A percentile compares a stretch with the other conserved stretches of the same genome.
These are phyloP conservation scores for Solanum peruvianum DNA, from an alignment of 257 asterid genomes.

Conservation along the genomic window DNA sequence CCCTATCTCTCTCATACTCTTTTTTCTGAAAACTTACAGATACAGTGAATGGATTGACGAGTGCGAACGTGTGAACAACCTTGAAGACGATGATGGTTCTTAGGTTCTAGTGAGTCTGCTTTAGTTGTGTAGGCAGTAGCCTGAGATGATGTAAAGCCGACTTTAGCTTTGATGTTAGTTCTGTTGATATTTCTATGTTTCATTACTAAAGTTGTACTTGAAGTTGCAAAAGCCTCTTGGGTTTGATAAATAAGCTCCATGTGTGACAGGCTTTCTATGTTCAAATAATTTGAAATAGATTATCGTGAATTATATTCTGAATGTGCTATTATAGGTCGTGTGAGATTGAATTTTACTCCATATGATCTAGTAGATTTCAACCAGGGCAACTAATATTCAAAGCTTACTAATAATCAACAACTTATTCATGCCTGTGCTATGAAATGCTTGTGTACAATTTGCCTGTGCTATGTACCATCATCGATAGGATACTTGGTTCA, in stretches of 20 bases:
- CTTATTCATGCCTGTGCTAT: not conserved
- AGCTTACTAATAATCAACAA: not conserved
- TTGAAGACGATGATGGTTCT: conserved; percentile 49
- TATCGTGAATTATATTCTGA: not conserved
- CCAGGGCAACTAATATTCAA: not conserved
- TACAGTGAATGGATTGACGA: conserved; percentile 98
- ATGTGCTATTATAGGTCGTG: not conserved
- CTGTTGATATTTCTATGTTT: not conserved
- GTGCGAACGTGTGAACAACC: conserved; percentile 75
- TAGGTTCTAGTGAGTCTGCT: not conserved
- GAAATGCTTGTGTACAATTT: not conserved
- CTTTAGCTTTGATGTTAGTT: not conserved
- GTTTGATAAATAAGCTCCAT: not conserved
- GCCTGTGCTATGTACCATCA: not conserved
- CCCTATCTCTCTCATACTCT: not conserved
- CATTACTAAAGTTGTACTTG: not conserved
- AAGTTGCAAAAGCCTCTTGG: not conserved
- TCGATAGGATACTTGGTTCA: not conserved
- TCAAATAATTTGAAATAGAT: not conserved
- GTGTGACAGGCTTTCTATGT: not conserved
- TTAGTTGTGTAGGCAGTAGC: not conserved
- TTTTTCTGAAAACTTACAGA: conserved; percentile 19
- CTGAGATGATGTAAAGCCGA: not conserved
- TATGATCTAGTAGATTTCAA: not conserved
- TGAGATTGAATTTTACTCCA: not conserved